A percentile compares a stretch with the other conserved stretches of the same genome.
phyloP scores from a whole-genome alignment of 768 basidiomycete genomes.

The Tulasnella sp. region DNA sequence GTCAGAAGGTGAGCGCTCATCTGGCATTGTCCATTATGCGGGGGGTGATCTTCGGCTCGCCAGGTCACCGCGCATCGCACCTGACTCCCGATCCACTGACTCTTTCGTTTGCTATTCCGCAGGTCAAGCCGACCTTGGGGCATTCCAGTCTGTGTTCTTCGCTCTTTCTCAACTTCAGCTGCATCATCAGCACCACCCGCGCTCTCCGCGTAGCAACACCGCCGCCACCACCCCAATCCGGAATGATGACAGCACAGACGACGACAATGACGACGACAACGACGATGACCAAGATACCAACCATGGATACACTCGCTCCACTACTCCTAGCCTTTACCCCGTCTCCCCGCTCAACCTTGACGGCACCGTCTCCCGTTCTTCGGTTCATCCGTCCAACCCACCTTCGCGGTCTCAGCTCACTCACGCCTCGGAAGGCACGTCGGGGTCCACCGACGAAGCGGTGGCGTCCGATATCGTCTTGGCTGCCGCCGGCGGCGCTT shows the following conservation, averaged over 20 bases:
- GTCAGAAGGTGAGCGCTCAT: constrained; percentile 30
- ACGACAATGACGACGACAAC: constrained; percentile 17
- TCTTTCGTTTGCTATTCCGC: constrained; percentile 1
- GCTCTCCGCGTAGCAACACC: constrained; percentile 11
- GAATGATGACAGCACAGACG: background rate
- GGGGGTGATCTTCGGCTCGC: background rate
- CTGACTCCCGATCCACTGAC: background rate
- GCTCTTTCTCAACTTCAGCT: constrained; percentile 36
- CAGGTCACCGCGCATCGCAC: background rate
- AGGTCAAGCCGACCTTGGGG: constrained; percentile 37
- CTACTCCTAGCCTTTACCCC: constrained; percentile 12
- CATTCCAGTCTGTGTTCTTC: constrained; percentile 35
- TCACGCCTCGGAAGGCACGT: background rate
- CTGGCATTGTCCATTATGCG: background rate
- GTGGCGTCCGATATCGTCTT: constrained; percentile 22
- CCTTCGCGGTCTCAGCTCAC: constrained; percentile 21
- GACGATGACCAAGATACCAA: constrained; percentile 21
- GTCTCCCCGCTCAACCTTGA: constrained; percentile 28
- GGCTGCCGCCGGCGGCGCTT: constrained; percentile 7
- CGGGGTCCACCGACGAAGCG: constrained; percentile 6
- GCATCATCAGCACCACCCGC: constrained; percentile 31
- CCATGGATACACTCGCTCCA: constrained; percentile 22
- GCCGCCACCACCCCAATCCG: background rate
- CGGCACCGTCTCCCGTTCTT: constrained; percentile 1
- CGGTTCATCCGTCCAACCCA: background rate